A percentile compares a stretch with the other conserved stretches of the same genome.
Evolutionary conservation across 1,139 yeast genomes (phyloP).

Genomic region (Lodderomyces orthopsilosis): DNA sequence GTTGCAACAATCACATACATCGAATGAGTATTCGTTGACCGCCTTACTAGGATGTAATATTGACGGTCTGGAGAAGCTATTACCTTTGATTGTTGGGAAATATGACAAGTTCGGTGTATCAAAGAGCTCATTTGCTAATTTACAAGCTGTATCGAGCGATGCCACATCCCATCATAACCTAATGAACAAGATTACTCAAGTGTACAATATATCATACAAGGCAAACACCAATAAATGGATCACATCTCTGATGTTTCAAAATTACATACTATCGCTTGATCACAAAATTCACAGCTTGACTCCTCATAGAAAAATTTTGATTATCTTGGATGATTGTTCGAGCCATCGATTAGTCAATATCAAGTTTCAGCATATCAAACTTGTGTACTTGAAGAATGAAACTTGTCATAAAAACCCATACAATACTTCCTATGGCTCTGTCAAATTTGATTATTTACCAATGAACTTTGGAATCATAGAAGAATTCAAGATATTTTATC

Average conservation of each 20-base stretch:
- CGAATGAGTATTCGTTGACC: slow-evolving; percentile 55
- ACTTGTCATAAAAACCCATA: slow-evolving; percentile 40
- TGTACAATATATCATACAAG: slow-evolving; percentile 54
- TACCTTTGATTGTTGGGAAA: slow-evolving; percentile 61
- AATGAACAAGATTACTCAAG: slow-evolving; percentile 49
- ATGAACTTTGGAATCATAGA: slow-evolving; percentile 65
- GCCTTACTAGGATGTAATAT: slow-evolving; percentile 63
- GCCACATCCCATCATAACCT: slow-evolving; percentile 22
- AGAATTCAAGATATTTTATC: slow-evolving; percentile 57
- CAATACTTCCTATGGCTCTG: slow-evolving; percentile 33
- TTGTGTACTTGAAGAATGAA: slow-evolving; percentile 43
- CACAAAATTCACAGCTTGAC: slow-evolving; percentile 45
- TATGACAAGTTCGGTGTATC: slow-evolving; percentile 53
- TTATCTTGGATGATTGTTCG: slow-evolving; percentile 60
- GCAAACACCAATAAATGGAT: slow-evolving; percentile 65
- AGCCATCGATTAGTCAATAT: slow-evolving; percentile 61
- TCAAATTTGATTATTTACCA: slow-evolving; percentile 52
- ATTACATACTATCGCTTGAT: slow-evolving; percentile 58
- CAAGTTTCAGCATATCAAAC: slow-evolving; percentile 50
- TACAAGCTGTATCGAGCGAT: slow-evolving; percentile 26
- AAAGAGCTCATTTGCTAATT: slow-evolving; percentile 27
- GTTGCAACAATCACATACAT: slow-evolving; percentile 30
- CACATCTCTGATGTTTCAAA: slow-evolving; percentile 63
- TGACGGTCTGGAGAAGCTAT: slow-evolving; percentile 60
- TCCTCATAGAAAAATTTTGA: slow-evolving; percentile 48